Evolutionary conservation across 2,329 filamentous ascomycete genomes (phyloP).

Genomic region (Botrytis galanthina): DNA sequence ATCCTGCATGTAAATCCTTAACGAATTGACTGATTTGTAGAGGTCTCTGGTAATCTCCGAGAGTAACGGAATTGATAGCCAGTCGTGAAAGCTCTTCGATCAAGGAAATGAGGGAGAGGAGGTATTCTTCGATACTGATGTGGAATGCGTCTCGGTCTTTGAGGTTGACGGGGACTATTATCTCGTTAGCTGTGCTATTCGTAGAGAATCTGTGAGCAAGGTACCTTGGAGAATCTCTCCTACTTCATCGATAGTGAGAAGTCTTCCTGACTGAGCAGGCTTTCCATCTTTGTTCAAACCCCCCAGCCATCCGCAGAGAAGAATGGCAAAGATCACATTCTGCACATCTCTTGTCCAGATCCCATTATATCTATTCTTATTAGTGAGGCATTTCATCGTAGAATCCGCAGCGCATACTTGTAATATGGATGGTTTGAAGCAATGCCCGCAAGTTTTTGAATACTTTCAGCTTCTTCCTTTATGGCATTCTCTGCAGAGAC

Average conservation of each 20-base stretch:
- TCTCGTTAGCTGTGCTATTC: slow-evolving; percentile 22
- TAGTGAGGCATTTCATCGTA: slow-evolving; percentile 10
- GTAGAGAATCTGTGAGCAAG: background rate
- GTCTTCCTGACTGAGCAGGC: slow-evolving; percentile 57
- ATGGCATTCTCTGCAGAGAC: slow-evolving; percentile 68
- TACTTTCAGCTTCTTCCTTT: slow-evolving; percentile 66
- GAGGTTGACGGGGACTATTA: slow-evolving; percentile 79
- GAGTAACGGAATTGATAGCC: slow-evolving; percentile 89
- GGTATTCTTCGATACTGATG: slow-evolving; percentile 94
- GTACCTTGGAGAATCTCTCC: slow-evolving; percentile 69
- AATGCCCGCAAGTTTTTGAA: slow-evolving; percentile 66
- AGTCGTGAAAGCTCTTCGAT: slow-evolving; percentile 89
- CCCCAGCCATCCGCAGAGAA: slow-evolving; percentile 73
- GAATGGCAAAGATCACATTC: slow-evolving; percentile 62
- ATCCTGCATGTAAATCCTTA: slow-evolving; percentile 92
- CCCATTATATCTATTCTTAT: slow-evolving; percentile 63
- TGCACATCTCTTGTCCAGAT: slow-evolving; percentile 85
- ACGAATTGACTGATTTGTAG: slow-evolving; percentile 87
- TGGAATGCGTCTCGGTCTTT: slow-evolving; percentile 91
- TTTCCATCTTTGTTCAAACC: slow-evolving; percentile 58
- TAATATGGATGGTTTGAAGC: slow-evolving; percentile 93
- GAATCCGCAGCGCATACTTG: slow-evolving; percentile 57
- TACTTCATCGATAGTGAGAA: slow-evolving; percentile 86
- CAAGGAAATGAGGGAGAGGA: slow-evolving; percentile 80
- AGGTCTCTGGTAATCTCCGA: slow-evolving; percentile 83